Evolutionary conservation across 768 basidiomycete species (phyloP), one percentile per base, ranked within the genome.

Genomic region (Mycena metata): DNA sequence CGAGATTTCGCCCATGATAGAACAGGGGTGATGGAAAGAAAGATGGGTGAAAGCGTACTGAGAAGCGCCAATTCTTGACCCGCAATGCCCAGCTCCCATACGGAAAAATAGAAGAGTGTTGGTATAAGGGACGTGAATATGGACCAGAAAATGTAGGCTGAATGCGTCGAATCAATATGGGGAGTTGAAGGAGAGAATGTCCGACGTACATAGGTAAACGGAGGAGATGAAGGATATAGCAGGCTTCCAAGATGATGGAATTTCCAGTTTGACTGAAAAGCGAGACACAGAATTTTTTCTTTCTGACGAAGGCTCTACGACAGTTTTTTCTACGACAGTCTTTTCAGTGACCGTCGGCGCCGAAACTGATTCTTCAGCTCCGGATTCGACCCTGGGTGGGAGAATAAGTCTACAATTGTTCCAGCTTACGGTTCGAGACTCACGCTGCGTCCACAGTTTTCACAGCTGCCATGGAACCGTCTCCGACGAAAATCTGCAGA

Each of bases 71-170:
- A 83, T 75, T 97, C 96, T 41, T 91, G 88, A 6, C 96, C 96
- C 13, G 92, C 89, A 35, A 96, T 84, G 30, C 92, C 94, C 19
- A 96, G 89, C 75, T 94, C 87, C 95, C 95, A 96, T 21, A 97
- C 89, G 26, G 93, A 95, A 81, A 95, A 96, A 79, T 96, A 96
- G 82, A 96, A 96, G 5, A 96, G 83, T 5, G 92, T 89, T 1
- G 91, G 90, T 8, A 91, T 86, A 21, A 96, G 87, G 4, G 89
- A 85, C 1, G 95, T 96, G 76, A 93, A 89, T 54, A 93, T 84
- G 1, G 94, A 92, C 92, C 93, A 95, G 78, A 91, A 94, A 19
- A 92, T 81, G 74, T 90, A 94, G 5, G 91, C 93, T 94, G 63
- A 13, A 56, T 59, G 36, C 39, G 41, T n/a, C 33, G 26, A 36